Evolutionary conservation across 1,139 yeast species (phyloP).

Genomic region (Scheffersomyces quercinus): DNA sequence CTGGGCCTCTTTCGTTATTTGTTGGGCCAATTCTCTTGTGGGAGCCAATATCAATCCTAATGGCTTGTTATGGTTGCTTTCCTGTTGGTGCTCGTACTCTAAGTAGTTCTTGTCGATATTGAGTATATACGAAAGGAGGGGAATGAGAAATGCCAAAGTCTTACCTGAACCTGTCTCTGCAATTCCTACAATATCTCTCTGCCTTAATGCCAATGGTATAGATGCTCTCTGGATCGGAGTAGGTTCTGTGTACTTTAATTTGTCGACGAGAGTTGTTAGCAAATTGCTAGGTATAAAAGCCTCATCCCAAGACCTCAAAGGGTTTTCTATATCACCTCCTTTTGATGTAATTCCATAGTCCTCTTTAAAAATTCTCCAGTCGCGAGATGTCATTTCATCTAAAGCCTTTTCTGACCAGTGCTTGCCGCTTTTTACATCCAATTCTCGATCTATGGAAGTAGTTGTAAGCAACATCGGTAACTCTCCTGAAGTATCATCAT

Average conservation of each 20-base stretch:
- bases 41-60: conserved; percentile 81
- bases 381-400: conserved; percentile 70
- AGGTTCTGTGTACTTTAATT: conserved; percentile 58
- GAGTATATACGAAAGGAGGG: conserved; percentile 61
- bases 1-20: conserved; percentile 67
- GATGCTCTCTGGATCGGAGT: conserved; percentile 92
- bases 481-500: conserved; percentile 61
- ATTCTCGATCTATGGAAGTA: conserved; percentile 5
- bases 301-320: conserved; percentile 76
- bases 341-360: conserved; percentile 68
- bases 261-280: conserved; percentile 31
- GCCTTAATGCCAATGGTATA: conserved; percentile 66
- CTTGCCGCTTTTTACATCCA: conserved; percentile 23
- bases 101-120: conserved; percentile 37
- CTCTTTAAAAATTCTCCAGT: conserved; percentile 87
- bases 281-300: conserved; percentile 49
- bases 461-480: conserved; percentile 42
- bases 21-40: conserved; percentile 90
- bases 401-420: conserved; percentile 76
- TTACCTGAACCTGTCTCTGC: conserved; percentile 98
- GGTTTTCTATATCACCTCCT: conserved; percentile 55
- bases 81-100: conserved; percentile 33
- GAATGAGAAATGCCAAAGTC: conserved; percentile 84
- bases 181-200: conserved; percentile 77
- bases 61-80: conserved; percentile 32